Conservation (phyloP, 768 basidiomycete species). For the Amyloporia xantha region DNA sequence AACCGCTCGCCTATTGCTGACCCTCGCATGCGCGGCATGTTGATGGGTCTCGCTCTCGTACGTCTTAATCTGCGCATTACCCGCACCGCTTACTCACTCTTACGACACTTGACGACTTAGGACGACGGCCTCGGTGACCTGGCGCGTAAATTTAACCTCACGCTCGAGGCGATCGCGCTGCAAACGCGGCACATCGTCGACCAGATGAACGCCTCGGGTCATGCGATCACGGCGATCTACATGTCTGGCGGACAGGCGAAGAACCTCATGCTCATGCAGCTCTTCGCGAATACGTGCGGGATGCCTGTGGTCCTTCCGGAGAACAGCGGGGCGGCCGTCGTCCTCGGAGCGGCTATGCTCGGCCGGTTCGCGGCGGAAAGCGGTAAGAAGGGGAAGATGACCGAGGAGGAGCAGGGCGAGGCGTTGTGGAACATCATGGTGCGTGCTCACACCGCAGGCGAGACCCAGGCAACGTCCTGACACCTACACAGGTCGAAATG, state of each 20-base stretch:
- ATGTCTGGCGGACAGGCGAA: slow-evolving; percentile 93
- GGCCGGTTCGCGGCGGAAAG: slow-evolving; percentile 77
- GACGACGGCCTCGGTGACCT: slow-evolving; percentile 74
- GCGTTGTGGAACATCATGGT: slow-evolving; percentile 92
- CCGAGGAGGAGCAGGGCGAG: slow-evolving; percentile 46
- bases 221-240: slow-evolving; percentile 77
- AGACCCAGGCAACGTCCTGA: background rate
- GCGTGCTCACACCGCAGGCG: background rate
- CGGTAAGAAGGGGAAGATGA: slow-evolving; percentile 26
- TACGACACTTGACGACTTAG: slow-evolving; percentile 26
- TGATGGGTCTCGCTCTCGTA: slow-evolving; percentile 80
- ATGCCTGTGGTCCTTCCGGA: slow-evolving; percentile 80
- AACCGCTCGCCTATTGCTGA: slow-evolving; percentile 97
- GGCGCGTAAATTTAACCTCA: slow-evolving; percentile 83
- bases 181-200: slow-evolving; percentile 94
- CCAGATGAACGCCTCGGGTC: slow-evolving; percentile 81
- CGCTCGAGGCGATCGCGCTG: slow-evolving; percentile 88
- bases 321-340: slow-evolving; percentile 75
- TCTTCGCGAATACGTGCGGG: slow-evolving; percentile 79
- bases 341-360: slow-evolving; percentile 90
- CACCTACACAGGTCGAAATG: slow-evolving; percentile 69
- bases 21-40: slow-evolving; percentile 88
- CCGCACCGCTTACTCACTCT: background rate
- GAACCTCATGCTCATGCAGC: slow-evolving; percentile 82
- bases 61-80: too few species aligned